These are phyloP conservation scores for Monosporascus sp. DNA, from an alignment of 2,329 filamentous ascomycete genomes.

Conservation along the genomic window DNA sequence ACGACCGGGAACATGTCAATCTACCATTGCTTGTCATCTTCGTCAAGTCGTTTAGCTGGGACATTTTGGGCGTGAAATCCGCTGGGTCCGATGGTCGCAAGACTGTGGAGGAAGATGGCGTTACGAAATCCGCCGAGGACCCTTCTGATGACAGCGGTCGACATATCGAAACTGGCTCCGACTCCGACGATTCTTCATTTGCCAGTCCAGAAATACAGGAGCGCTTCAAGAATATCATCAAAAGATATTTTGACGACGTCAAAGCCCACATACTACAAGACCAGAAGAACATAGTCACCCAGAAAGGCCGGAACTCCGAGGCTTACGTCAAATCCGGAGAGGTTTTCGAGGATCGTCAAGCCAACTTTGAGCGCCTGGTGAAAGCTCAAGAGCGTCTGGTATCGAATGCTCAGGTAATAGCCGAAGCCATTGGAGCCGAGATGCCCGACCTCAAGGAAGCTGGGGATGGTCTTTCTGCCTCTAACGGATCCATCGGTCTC, in stretches of 20 bases:
- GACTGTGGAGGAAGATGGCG: constrained; percentile 74
- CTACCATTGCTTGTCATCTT: constrained; percentile 89
- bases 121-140: constrained; percentile 45
- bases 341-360: constrained; percentile 94
- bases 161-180: constrained; percentile 36
- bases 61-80: constrained; percentile 76
- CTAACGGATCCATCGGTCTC: constrained; percentile 78
- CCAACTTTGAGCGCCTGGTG: constrained; percentile 89
- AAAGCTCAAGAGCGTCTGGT: constrained; percentile 90
- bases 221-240: constrained; percentile 79
- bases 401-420: constrained; percentile 83
- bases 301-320: constrained; percentile 92
- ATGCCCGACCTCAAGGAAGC: constrained; percentile 92
- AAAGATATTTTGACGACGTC: constrained; percentile 87
- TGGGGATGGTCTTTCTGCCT: constrained; percentile 59
- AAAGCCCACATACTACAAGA: constrained; percentile 84
- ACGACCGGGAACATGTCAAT: constrained; percentile 89
- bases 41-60: constrained; percentile 94
- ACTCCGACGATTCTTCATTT: constrained; percentile 64
- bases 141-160: constrained; percentile 46
- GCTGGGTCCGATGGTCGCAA: constrained; percentile 73
- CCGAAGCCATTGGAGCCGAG: constrained; percentile 80
- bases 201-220: constrained; percentile 72
- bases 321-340: constrained; percentile 98
- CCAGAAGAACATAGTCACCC: constrained; percentile 79